A percentile compares a stretch with the other conserved stretches of the same genome.
phyloP scores from a whole-genome alignment of 164 flowering plant genomes.

The Piper longum region DNA sequence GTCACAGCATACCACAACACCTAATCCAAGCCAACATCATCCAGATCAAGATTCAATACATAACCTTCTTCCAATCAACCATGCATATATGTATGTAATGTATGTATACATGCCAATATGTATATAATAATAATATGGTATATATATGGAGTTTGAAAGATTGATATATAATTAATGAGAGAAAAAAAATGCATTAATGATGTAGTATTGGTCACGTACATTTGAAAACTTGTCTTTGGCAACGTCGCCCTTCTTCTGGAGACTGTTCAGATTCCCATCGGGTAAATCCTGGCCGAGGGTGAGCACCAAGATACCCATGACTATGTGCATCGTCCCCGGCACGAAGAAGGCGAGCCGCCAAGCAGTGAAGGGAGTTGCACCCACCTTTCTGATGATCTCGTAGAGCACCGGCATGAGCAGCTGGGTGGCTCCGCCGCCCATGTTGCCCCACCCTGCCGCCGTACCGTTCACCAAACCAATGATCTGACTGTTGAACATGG shows the following conservation, averaged over 20 bases:
- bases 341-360: conserved; percentile 87
- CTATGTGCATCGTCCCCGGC: conserved; percentile 47
- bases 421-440: conserved; percentile 85
- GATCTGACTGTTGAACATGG: conserved; percentile 56
- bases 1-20: too few species aligned
- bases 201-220: conserved; percentile 11
- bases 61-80: too few species aligned
- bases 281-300: conserved; percentile 70
- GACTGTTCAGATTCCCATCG: conserved; percentile 48
- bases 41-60: too few species aligned
- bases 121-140: not conserved
- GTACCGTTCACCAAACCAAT: conserved; percentile 65
- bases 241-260: conserved; percentile 52
- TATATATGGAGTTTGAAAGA: not conserved
- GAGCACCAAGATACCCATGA: conserved; percentile 49
- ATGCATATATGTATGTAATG: conserved; percentile 24
- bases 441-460: conserved; percentile 77
- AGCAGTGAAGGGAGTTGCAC: conserved; percentile 58
- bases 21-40: too few species aligned
- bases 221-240: conserved; percentile 53
- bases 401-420: conserved; percentile 58
- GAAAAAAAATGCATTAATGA: not conserved
- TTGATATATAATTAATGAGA: not conserved
- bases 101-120: conserved; percentile 68
- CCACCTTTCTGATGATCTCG: conserved; percentile 25